Evolutionary conservation across 495 filamentous ascomycete genomes (phyloP).

Genomic region (Podospora sp.): DNA sequence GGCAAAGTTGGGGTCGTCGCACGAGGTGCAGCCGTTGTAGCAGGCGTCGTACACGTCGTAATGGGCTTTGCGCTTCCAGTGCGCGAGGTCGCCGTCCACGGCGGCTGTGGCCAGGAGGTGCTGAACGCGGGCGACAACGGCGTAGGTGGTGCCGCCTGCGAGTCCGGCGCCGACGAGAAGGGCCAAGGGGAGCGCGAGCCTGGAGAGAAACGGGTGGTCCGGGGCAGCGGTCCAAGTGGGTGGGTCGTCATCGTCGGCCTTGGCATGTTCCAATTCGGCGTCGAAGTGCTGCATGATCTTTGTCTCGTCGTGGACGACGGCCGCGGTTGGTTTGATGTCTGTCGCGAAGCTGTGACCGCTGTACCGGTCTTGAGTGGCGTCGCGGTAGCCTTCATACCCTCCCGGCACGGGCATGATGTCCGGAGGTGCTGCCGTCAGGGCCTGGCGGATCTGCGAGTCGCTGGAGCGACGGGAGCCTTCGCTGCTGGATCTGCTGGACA

Average conservation of each 20-base stretch:
- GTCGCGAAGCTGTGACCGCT: background rate
- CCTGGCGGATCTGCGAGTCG: background rate
- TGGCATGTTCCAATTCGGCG: background rate
- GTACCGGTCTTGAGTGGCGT: background rate
- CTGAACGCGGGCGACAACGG: conserved; percentile 25
- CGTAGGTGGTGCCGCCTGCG: conserved; percentile 13
- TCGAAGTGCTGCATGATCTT: background rate
- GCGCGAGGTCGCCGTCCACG: conserved; percentile 18
- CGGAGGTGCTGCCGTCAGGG: background rate
- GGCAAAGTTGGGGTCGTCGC: conserved; percentile 28
- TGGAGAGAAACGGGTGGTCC: background rate
- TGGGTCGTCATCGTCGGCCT: background rate
- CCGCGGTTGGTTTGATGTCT: background rate
- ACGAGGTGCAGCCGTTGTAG: conserved; percentile 35
- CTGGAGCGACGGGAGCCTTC: background rate
- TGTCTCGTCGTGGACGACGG: background rate
- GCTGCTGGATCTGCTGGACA: background rate
- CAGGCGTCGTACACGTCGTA: conserved; percentile 33
- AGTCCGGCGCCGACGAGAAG: background rate
- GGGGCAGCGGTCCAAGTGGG: background rate
- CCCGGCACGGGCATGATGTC: background rate
- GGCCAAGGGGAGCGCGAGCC: conserved; percentile 2
- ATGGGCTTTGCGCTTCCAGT: conserved; percentile 28
- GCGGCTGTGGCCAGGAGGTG: conserved; percentile 24
- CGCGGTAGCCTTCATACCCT: background rate